Conservation (phyloP, 2,329 filamentous ascomycete genomes). For the Alternaria arbusti region DNA sequence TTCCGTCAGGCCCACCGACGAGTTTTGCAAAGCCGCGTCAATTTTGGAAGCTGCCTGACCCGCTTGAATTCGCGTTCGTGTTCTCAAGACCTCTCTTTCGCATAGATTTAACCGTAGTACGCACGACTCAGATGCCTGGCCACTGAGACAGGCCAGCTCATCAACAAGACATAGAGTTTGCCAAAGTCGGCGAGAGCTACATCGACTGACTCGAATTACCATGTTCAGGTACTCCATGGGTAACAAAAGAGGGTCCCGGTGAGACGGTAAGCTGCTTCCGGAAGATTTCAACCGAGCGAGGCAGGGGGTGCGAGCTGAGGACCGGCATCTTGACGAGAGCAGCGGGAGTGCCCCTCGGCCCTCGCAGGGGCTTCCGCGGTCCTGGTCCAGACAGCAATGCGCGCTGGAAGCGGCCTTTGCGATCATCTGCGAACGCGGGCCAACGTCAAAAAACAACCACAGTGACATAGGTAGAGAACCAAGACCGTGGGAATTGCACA, state of each 20-base stretch:
- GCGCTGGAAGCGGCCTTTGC: slow-evolving; percentile 3
- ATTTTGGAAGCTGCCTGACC: neutral
- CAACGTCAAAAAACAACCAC: slow-evolving; percentile 3
- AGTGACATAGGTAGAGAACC: neutral
- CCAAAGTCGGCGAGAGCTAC: neutral
- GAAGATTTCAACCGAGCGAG: slow-evolving; percentile 17
- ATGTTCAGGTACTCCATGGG: slow-evolving; percentile 4
- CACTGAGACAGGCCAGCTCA: neutral
- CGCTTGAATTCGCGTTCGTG: slow-evolving; percentile 9
- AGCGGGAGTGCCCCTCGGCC: neutral
- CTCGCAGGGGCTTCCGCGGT: neutral
- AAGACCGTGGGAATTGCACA: neutral
- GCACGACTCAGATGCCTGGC: slow-evolving; percentile 9
- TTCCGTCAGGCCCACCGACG: neutral
- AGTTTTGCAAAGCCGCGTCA: neutral
- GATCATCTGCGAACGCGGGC: slow-evolving; percentile 7
- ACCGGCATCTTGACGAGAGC: slow-evolving; percentile 2
- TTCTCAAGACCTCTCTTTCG: slow-evolving; percentile 9
- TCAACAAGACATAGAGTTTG: neutral
- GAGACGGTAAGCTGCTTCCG: slow-evolving; percentile 12
- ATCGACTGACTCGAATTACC: slow-evolving; percentile 11
- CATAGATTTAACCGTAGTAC: slow-evolving; percentile 1
- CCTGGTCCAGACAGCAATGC: neutral
- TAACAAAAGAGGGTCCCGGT: slow-evolving; percentile 3
- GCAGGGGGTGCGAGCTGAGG: slow-evolving; percentile 14